Evolutionary conservation across 768 basidiomycete genomes (phyloP), one percentile per base, ranked within the genome.

Genomic region (Fomitopsis pulvina): DNA sequence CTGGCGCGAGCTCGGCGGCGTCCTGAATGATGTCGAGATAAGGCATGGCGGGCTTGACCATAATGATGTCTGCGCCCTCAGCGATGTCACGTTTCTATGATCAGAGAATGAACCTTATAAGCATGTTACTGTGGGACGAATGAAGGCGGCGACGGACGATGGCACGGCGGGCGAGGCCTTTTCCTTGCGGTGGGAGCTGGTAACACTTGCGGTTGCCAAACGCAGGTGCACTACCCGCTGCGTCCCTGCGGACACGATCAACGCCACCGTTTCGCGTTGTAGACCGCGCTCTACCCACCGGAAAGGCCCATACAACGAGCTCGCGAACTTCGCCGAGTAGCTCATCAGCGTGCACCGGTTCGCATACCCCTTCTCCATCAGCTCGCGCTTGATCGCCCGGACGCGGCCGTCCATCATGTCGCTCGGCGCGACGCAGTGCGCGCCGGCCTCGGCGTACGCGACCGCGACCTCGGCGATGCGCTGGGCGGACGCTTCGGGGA

Each of bases 391-490:
- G 69, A 99, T 98, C 12, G 82, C 81, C 54, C 79, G 81, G 55
- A 99, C 83, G 18, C 95, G 76, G 0, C 95, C 96, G 63, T 99
- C 96, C 93, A 98, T 98, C 96, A 99, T 99, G 67, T 98, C 96
- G 61, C 93, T 96, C 6, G 96, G 96, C 1, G 96, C 96, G 50
- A 99, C 94, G 61, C 92, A 92, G 66, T 98, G 92, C 1, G 92
- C 96, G n/a, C 96, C 96, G 0, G 96, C 96, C 47, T 76, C 73
- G 0, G 94, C 96, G 57, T 99, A 99, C 61, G 78, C 83, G 41
- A 98, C 73, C 0, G 96, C 92, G 22, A 99, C 94, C 61, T 96
- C 73, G 0, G 91, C 92, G 53, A 99, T 86, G 53, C 96, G 85
- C n/a, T 74, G 72, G 11, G 91, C 89, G 20, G 91, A 94, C 16